These are phyloP conservation scores for Globisporangium heterothallicum DNA, from an alignment of 352 stramenopile species.

Conservation along the genomic window DNA sequence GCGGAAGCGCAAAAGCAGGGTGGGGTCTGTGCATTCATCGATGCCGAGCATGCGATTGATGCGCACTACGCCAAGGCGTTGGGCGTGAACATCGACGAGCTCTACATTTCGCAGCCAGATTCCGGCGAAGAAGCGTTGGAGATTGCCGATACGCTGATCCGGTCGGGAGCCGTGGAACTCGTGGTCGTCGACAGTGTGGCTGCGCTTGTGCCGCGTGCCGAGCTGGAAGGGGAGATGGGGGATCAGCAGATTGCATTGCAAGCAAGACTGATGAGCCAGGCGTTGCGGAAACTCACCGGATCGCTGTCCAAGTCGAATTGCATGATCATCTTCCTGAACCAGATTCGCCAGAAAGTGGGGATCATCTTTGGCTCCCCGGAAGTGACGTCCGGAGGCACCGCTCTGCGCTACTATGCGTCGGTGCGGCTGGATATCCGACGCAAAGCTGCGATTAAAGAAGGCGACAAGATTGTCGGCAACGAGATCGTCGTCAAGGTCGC, in stretches of 20 bases:
- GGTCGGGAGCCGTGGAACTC: constrained; percentile 94
- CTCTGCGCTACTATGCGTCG: constrained; percentile 82
- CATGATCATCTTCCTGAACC: constrained; percentile 98
- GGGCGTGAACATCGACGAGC: constrained; percentile 93
- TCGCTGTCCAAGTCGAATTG: constrained; percentile 94
- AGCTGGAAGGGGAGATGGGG: constrained; percentile 93
- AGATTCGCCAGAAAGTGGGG: constrained; percentile 96
- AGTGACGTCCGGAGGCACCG: constrained; percentile 92
- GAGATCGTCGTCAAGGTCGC: constrained; percentile 97
- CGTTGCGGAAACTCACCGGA: constrained; percentile 95
- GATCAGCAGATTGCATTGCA: constrained; percentile 98
- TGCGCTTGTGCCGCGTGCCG: constrained; percentile 94
- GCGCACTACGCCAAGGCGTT: constrained; percentile 91
- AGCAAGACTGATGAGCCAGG: constrained; percentile 96
- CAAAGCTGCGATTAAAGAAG: constrained; percentile 90
- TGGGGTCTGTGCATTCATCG: constrained; percentile 96
- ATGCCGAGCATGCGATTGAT: constrained; percentile 98
- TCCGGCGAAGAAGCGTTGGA: constrained; percentile 98
- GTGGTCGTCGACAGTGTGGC: constrained; percentile 98
- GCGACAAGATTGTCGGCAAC: constrained; percentile 92
- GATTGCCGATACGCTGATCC: constrained; percentile 97
- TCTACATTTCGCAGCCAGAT: constrained; percentile 97
- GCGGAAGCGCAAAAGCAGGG: constrained; percentile 93
- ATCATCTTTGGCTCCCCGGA: constrained; percentile 98
- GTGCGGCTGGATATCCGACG: constrained; percentile 95